phyloP scores from a whole-genome alignment of 805 yeast species.

The Suhomyces canberraensis region DNA sequence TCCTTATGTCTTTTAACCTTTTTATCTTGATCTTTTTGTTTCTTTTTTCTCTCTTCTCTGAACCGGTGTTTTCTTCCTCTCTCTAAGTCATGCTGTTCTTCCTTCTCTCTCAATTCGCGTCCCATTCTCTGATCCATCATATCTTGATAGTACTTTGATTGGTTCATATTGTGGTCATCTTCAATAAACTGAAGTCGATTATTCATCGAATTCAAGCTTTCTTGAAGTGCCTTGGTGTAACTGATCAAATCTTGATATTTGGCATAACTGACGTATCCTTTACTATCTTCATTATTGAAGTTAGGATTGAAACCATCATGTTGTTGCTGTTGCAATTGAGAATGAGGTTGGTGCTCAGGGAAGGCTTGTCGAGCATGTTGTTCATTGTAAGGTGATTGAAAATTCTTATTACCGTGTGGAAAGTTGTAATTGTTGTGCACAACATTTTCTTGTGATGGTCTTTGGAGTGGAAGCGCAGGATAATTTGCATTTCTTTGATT shows the following conservation, averaged over 20 bases:
- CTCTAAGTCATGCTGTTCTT: conserved; percentile 7
- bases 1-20: neutral
- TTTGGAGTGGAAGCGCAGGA: no score
- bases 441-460: no score
- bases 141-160: conserved; percentile 1
- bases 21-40: neutral
- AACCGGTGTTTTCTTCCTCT: conserved; percentile 7
- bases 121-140: conserved; percentile 9
- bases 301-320: no score
- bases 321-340: neutral
- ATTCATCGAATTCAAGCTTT: conserved; percentile 23
- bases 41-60: conserved; percentile 4
- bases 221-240: conserved; percentile 32
- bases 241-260: conserved; percentile 34
- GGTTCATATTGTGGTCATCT: conserved; percentile 15
- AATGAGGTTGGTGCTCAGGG: neutral
- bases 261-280: conserved; percentile 18
- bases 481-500: no score
- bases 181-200: conserved; percentile 25
- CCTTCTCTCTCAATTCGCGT: conserved; percentile 7
- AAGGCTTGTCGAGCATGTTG: conserved; percentile 2
- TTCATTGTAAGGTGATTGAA: neutral
- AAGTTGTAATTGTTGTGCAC: no score
- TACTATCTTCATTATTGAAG: no score
- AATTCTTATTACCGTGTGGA: no score